Percentiles rank a stretch among this genome's conserved stretches.
phyloP scores from a whole-genome alignment of 345 rosid genomes.

The Gossypium australe region DNA sequence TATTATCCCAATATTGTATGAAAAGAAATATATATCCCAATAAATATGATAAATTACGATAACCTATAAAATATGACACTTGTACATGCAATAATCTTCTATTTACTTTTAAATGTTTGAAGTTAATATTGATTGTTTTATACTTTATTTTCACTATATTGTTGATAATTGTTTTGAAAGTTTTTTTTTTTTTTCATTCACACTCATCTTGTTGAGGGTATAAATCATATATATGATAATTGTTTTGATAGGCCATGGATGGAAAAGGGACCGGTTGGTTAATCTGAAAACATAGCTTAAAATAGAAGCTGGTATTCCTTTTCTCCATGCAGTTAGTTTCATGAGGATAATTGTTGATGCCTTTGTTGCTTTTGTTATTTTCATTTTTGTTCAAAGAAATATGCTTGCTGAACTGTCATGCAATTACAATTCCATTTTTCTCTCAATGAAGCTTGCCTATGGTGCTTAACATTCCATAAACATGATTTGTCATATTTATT shows the following conservation, averaged over 20 bases:
- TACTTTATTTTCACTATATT: no score
- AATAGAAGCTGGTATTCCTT: slow-evolving; percentile 13
- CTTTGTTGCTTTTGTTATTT: neutral
- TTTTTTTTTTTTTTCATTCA: no score
- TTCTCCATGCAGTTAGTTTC: slow-evolving; percentile 18
- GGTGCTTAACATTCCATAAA: neutral
- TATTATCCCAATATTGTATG: no score
- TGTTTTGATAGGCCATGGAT: slow-evolving; percentile 10
- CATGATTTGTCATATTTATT: neutral
- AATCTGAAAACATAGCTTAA: slow-evolving; percentile 3
- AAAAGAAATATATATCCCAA: no score
- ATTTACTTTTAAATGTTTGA: no score
- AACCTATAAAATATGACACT: no score
- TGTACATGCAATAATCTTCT: no score
- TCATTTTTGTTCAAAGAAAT: neutral
- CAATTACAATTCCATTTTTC: neutral
- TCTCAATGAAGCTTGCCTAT: neutral
- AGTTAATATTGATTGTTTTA: no score
- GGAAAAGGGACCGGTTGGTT: neutral
- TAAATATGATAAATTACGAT: no score
- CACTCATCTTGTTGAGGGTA: no score
- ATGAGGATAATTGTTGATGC: slow-evolving; percentile 12
- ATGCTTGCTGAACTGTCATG: neutral
- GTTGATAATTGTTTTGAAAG: no score
- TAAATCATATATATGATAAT: no score